Evolutionary conservation across 1,284 basidiomycete genomes (phyloP), one percentile per base, ranked within the genome.

Genomic region (Cystobasidium sp.): DNA sequence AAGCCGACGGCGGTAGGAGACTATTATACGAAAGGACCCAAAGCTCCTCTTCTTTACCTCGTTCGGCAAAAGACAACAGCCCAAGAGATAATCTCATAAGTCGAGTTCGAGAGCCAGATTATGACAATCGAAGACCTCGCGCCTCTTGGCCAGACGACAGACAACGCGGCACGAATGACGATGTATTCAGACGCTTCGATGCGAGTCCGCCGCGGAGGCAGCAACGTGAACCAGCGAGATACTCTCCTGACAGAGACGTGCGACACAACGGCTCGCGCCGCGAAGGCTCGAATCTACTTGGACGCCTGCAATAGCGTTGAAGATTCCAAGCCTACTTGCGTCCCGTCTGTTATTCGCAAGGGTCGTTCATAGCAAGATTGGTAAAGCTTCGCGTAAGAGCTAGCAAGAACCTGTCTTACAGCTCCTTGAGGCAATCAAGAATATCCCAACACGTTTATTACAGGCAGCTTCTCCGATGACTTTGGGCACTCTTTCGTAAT

Each of bases 161-260:
- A 37, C 24, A 9, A 41, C 43, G 10, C 7, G 44, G 20, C 12
- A n/a, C 43, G 5, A 49, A 49, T 9, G 37, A 31, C n/a, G 61
- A 63, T n/a, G n/a, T 63, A n/a, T 49, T 63, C 44, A 63, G 61
- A 49, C 61, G 61, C 12, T 63, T 63, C 24, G 61, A 63, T 63
- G 43, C 61, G 20, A 63, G 61, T 49, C 61, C 61, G 4, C 44
- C 46, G 6, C 44, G 46, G 24, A 47, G 61, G 14, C 6, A 44
- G 20, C 20, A 14, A 51, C 47, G 16, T 51, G 47, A 51, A 16
- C 47, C 20, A 20, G 47, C 16, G 12, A 46, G 61, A 63, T 37
- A 46, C 61, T 31, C 18, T 47, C 61, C 56, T 1, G 37, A 10
- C 6, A 59, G 31, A n/a, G 56, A 59, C 0, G 6, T n/a, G 6